Evolutionary conservation across 2,329 filamentous ascomycete species (phyloP), one percentile per base, ranked within the genome.

Genomic region (Colletotrichum neosansevieriae): DNA sequence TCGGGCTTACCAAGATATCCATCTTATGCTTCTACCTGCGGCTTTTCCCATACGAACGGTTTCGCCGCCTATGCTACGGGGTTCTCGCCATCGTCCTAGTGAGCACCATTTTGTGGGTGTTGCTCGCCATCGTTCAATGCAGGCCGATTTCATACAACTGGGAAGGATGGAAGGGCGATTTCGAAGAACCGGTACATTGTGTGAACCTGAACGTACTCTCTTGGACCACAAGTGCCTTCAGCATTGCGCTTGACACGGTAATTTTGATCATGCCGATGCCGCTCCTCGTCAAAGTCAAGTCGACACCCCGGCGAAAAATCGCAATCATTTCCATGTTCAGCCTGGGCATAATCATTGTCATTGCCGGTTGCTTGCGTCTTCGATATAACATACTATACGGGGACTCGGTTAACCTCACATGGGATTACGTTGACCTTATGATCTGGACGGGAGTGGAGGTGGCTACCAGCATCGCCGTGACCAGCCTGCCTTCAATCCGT

Each of bases 201-300:
- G 0, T 66, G 1, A 54, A 66, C 29, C n/a, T 66, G 7, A 66
- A 61, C n/a, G 6, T 61, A 32, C 38, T 66, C 2, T 66, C 57
- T 7, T 61, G 63, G 63, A 21, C 29, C 15, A 40, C 21, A 3
- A 66, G 57, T n/a, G 63, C 49, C 3, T n/a, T 85, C 51, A 83
- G 84, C 65, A 83, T 84, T 13, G 75, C 75, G 3, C 77, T 83
- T 24, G 85, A 86, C 69, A 62, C 80, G 24, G 77, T 78, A 67
- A 77, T 86, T 6, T 76, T 85, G 54, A 53, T 75, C 3, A 72
- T 86, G 2, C 79, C 84, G 0, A 72, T 85, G n/a, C 80, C 81
- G 4, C 79, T 79, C 34, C 62, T 85, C 5, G 64, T 76, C 4
- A 73, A 78, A 2, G 75, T 85, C 9, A 75, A 78, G 7, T 70